Base-by-base conservation (phyloP, 805 yeast species). In the Candida cerambycidarum region DNA sequence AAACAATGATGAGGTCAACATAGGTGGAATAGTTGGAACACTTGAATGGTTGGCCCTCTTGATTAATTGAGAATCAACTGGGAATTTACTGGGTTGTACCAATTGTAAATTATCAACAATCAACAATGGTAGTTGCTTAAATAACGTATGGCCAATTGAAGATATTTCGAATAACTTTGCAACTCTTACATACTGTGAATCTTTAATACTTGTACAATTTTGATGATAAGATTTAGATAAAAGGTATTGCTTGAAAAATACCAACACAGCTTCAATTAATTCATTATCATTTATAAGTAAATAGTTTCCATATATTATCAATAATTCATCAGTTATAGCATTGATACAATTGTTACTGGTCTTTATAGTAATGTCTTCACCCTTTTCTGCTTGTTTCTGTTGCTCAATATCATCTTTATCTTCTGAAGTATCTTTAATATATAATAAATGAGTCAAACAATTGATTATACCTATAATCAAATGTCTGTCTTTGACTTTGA, bases 221-320 rank as follows among this genome's bases (percentile, higher is more conserved):
- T 65, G 58, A 45, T 66, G 65, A 38, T 60, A 52, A 3, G 75
- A 72, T 43, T 85, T 82, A 6, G 92, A 84, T 28, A 81, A 70
- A 48, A 84, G 70, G 55, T 79, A 90, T 62, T 88, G 95, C 55
- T 87, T 87, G 24, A 93, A 60, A 58, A 93, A 85, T 59, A 86
- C 96, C 49, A 93, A 71, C 0, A 86, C 78, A 0, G 95, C 83
- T 21, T 82, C 67, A 14, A 80, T 65, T 42, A 92, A 70, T 53
- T 89, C 96, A 57, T 88, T 93, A 50, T 80, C 82, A 17, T 75
- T 72, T 14, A 89, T 62, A 16, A 84, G 66, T 39, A 90, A 61
- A 47, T 71, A 79, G 12, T 83, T 75, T 10, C 79, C 73, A 15
- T 83, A 76, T 39, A 71, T 70, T 37, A 79, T 78, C 32, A 90